Evolutionary conservation across 2,329 filamentous ascomycete genomes (phyloP), one percentile per base, ranked within the genome.

Genomic region (Chaetomium strumarium): DNA sequence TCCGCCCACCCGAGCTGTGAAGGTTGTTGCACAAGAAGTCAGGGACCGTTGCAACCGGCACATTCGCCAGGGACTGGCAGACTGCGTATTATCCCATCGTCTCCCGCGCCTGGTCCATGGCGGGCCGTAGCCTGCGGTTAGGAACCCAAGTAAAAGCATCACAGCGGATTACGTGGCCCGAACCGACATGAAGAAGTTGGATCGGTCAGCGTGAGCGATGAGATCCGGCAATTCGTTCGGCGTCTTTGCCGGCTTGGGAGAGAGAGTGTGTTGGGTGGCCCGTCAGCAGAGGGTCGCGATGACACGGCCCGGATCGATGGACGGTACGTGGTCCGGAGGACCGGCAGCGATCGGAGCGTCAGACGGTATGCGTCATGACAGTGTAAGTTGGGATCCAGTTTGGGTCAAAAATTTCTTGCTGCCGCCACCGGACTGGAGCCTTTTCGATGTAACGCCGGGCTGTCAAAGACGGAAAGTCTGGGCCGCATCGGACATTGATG

Each of bases 361-460:
- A n/a, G n/a, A 24, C 24, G 7, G 24, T 24, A 24, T 24, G 24
- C 24, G 24, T 24, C 24, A 38, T 30, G 20, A 10, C 13, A 30
- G 24, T 24, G 11, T 41, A 20, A 14, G 20, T 10, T 16, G 8
- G 45, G 5, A n/a, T 40, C 36, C 20, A 24, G 30, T 20, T 14
- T n/a, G n/a, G 14, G 34, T 36, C 47, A 43, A 39, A 43, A 14
- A 9, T 38, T 43, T 49, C 39, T 43, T 16, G 14, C 19, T 31
- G 6, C 31, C 39, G 39, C 46, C 46, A 49, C 31, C n/a, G 19
- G 37, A 41, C 29, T 9, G 19, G 37, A 36, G 37, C 33, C 14
- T 5, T n/a, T n/a, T 49, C n/a, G 31, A 49, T 49, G 46, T 42
- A 49, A 49, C 46, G 24, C 36, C 31, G n/a, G n/a, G 46, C 17